A percentile compares a stretch with the other conserved stretches of the same genome.
phyloP scores from a whole-genome alignment of 139 green algal species.

The Asterochloris sp. region DNA sequence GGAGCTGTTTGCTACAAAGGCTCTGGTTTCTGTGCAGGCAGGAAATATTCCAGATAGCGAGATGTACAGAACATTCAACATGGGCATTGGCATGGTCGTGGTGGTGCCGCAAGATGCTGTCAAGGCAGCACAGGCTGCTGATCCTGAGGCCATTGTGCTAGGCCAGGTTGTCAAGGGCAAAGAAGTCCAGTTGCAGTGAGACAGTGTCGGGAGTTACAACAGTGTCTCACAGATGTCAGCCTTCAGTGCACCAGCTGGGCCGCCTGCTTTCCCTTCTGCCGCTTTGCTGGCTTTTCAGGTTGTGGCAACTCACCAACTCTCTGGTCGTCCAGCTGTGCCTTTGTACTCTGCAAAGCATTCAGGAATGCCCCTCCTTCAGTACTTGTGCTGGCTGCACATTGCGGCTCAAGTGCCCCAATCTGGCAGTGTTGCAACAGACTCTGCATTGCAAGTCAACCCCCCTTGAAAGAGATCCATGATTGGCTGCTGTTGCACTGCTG shows the following conservation, averaged over 20 bases:
- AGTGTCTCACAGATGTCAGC: background rate
- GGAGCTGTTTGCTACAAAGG: background rate
- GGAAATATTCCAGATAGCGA: slow-evolving; percentile 78
- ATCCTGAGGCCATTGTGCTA: slow-evolving; percentile 30
- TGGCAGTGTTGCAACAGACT: too few relatives aligned
- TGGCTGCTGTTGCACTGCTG: background rate
- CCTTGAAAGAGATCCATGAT: too few relatives aligned
- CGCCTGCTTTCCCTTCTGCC: background rate
- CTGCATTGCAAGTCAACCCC: background rate
- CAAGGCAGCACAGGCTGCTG: slow-evolving; percentile 20
- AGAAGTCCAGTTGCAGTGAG: slow-evolving; percentile 39
- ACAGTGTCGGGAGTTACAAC: background rate
- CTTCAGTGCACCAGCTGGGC: too few relatives aligned
- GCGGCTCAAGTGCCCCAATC: too few relatives aligned
- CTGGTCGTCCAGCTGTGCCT: background rate
- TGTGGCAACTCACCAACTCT: background rate
- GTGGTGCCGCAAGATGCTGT: slow-evolving; percentile 65
- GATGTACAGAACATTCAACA: slow-evolving; percentile 99
- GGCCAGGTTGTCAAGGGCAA: slow-evolving; percentile 41
- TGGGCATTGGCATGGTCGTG: slow-evolving; percentile 91
- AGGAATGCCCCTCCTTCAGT: too few relatives aligned
- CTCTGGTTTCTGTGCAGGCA: slow-evolving; percentile 28
- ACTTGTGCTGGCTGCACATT: too few relatives aligned
- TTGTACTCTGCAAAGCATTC: too few relatives aligned
- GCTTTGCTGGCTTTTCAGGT: slow-evolving; percentile 2